Conservation (phyloP, 306 rosid species). For the apple (Malus domestica) region ASM211411v1 NC_041797.1:37315501-37316000, state of each 20-base stretch:
- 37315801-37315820: constrained; percentile 36
- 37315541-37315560: constrained; percentile 16
- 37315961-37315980: constrained; percentile 33
- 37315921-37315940: not conserved
- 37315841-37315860: constrained; percentile 35
- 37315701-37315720: no score
- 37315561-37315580: not conserved
- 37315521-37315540: constrained; percentile 62
- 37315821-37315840: constrained; percentile 77
- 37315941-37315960: not conserved
- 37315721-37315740: no score
- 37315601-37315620: constrained; percentile 77
- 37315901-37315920: not conserved
- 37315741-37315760: no score
- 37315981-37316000: constrained; percentile 49
- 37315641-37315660: not conserved
- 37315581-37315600: constrained; percentile 59
- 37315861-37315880: constrained; percentile 52
- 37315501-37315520: constrained; percentile 68
- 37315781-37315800: not conserved
- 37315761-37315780: not conserved
- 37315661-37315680: not conserved
- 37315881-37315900: not conserved
- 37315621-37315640: constrained; percentile 80
- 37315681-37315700: no score